Evolutionary conservation across 1,284 basidiomycete species (phyloP), one percentile per base, ranked within the genome.

Genomic region (Veloboletus limbatus): DNA sequence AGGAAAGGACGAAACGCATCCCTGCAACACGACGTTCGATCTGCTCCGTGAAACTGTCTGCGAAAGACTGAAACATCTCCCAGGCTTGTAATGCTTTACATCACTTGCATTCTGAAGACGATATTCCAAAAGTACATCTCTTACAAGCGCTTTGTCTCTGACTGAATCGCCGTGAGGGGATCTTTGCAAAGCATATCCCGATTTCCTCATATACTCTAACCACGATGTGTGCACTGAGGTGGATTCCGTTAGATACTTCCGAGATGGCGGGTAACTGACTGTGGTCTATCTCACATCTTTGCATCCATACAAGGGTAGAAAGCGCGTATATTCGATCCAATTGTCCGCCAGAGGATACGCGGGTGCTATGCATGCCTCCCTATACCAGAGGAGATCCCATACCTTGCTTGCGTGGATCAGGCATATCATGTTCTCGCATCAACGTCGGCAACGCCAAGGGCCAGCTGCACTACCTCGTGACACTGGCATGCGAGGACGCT

Each of bases 161-260:
- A 58, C 45, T 13, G n/a, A 20, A 2, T 41, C 8, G 0, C 45
- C 24, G 3, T 17, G 21, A 13, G 54, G 49, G 7, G 5, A 20
- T 31, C 26, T 37, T 24, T 31, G 45, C 35, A 58, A 13, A 1
- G 24, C 43, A 1, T 11, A 6, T 33, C 40, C 28, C 11, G 49
- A 56, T 31, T 35, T 56, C 18, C 2, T 51, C 56, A 49, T 53
- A 21, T 53, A 58, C 13, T 49, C 38, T 0, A 31, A 1, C 55
- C 55, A 56, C 55, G 43, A 58, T 1, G 2, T 31, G 32, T 60
- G 49, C 31, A n/a, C n/a, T n/a, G n/a, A n/a, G n/a, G n/a, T n/a
- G n/a, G n/a, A n/a, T n/a, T n/a, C n/a, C n/a, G n/a, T n/a, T n/a
- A n/a, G n/a, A n/a, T n/a, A n/a, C n/a, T n/a, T n/a, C n/a, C n/a